Conservation (phyloP, 2,329 filamentous ascomycete genomes). For the Aspergillus arachidicola region DNA sequence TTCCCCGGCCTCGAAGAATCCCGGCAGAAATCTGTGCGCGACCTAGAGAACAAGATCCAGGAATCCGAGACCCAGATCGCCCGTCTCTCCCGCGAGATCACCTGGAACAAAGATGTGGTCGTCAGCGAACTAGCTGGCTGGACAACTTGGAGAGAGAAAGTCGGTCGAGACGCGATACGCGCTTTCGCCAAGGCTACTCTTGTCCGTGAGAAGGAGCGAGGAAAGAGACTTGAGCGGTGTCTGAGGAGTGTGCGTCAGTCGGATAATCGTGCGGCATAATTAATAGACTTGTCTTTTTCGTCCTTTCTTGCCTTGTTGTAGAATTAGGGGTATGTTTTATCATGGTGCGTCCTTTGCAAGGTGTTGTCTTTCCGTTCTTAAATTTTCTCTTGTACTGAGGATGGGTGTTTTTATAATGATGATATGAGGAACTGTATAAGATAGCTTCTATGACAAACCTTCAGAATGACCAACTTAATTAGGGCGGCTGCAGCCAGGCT, state of each 20-base stretch:
- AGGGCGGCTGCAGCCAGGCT: too few relatives aligned
- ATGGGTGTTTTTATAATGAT: not conserved
- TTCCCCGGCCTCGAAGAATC: constrained; percentile 74
- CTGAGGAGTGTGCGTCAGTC: constrained; percentile 61
- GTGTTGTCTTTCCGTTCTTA: not conserved
- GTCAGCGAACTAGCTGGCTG: constrained; percentile 89
- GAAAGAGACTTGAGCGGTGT: constrained; percentile 80
- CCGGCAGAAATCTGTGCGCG: constrained; percentile 76
- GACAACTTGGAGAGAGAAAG: constrained; percentile 83
- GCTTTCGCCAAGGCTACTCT: constrained; percentile 78
- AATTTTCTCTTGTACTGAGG: not conserved
- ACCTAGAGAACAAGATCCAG: constrained; percentile 78
- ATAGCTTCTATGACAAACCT: not conserved
- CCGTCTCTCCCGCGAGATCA: constrained; percentile 75
- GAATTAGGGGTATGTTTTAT: not conserved
- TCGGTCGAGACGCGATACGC: constrained; percentile 72
- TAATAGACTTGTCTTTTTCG: constrained; percentile 14
- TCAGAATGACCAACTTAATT: not conserved
- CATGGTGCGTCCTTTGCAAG: not conserved
- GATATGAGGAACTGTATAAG: not conserved
- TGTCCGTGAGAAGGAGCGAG: constrained; percentile 73
- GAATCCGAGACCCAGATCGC: constrained; percentile 71
- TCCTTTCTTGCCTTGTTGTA: not conserved
- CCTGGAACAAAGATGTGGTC: constrained; percentile 92
- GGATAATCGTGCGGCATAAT: constrained; percentile 24